These are phyloP conservation scores for Phytophthora ramorum DNA, from an alignment of 352 stramenopile genomes.

Conservation along the genomic window DNA sequence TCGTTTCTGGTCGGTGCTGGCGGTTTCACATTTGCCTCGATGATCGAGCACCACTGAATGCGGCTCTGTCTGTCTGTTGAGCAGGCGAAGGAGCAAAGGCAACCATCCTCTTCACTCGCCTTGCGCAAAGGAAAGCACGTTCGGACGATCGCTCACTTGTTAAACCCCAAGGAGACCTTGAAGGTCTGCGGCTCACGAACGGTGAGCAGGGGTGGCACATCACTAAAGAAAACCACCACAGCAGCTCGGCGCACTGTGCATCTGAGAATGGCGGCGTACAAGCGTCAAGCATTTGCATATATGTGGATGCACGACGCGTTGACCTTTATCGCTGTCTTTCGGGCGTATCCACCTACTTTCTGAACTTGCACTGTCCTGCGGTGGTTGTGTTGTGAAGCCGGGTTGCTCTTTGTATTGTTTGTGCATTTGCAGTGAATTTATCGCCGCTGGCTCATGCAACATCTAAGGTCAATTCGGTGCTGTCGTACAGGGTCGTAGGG, in stretches of 20 bases:
- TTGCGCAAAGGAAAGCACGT: conserved; percentile 7
- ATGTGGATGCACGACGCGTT: too few relatives aligned
- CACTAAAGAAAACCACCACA: conserved; percentile 5
- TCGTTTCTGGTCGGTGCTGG: neutral
- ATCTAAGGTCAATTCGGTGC: conserved; percentile 30
- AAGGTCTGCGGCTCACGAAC: neutral
- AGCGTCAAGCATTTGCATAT: neutral
- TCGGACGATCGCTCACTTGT: conserved; percentile 17
- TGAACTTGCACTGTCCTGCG: neutral
- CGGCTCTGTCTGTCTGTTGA: neutral
- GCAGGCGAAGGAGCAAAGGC: neutral
- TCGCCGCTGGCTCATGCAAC: conserved; percentile 22
- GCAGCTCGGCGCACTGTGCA: neutral
- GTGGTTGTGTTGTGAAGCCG: neutral
- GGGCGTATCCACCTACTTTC: neutral
- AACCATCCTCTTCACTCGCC: neutral
- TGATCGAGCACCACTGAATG: neutral
- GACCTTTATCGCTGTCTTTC: neutral
- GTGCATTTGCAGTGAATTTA: conserved; percentile 16
- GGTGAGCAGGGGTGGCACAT: conserved; percentile 19
- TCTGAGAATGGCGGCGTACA: neutral
- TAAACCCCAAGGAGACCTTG: neutral
- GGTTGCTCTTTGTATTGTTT: conserved; percentile 11
- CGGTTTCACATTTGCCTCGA: conserved; percentile 12
- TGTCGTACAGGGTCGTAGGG: conserved; percentile 16